Evolutionary conservation across 495 filamentous ascomycete species (phyloP).

Genomic region (Daldinia bambusicola): DNA sequence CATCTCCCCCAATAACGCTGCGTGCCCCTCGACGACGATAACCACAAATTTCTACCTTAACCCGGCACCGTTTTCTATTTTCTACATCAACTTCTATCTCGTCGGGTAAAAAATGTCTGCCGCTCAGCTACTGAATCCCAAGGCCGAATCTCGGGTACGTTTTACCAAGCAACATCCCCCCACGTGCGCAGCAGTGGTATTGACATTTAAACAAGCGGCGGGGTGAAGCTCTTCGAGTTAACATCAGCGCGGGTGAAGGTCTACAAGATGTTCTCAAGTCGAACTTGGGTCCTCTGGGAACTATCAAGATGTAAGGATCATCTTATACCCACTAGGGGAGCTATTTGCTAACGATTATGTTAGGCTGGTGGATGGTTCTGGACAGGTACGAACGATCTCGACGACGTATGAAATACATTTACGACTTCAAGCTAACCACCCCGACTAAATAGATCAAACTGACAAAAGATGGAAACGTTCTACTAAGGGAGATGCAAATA

Average conservation of each 20-base stretch:
- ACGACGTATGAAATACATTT: slow-evolving; percentile 14
- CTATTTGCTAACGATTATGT: slow-evolving; percentile 32
- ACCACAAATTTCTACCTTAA: slow-evolving; percentile 30
- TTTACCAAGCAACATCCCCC: slow-evolving; percentile 35
- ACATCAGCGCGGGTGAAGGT: slow-evolving; percentile 95
- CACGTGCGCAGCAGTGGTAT: slow-evolving; percentile 49
- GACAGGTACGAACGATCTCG: slow-evolving; percentile 71
- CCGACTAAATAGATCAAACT: slow-evolving; percentile 81
- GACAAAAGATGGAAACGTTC: slow-evolving; percentile 97
- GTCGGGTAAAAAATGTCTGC: slow-evolving; percentile 72
- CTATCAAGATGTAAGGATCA: slow-evolving; percentile 86
- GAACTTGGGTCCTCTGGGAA: slow-evolving; percentile 92
- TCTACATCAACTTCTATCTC: slow-evolving; percentile 2
- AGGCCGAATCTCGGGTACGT: slow-evolving; percentile 93
- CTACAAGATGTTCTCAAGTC: slow-evolving; percentile 96
- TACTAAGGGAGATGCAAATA: slow-evolving; percentile 96
- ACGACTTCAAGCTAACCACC: slow-evolving; percentile 34
- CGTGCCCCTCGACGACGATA: slow-evolving; percentile 35
- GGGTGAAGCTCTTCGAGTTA: slow-evolving; percentile 94
- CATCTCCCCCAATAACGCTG: slow-evolving; percentile 7
- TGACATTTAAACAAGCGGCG: slow-evolving; percentile 71
- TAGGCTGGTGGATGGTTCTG: slow-evolving; percentile 95
- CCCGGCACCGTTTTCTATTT: slow-evolving; percentile 7
- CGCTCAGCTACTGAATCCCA: slow-evolving; percentile 96
- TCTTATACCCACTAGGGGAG: not conserved